phyloP scores from a whole-genome alignment of 805 yeast species.

The Zygotorulaspora sp. region DNA sequence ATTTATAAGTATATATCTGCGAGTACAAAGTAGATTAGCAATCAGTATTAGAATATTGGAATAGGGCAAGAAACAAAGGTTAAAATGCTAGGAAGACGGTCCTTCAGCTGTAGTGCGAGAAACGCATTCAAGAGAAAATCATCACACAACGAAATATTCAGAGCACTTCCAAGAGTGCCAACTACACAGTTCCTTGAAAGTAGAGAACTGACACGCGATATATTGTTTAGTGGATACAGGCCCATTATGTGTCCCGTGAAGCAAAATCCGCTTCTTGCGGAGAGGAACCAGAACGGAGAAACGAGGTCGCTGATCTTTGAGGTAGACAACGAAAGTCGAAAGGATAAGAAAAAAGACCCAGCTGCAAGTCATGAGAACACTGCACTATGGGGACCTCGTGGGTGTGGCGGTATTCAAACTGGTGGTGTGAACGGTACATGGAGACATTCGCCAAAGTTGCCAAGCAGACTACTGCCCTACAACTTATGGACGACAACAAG shows the following conservation, averaged over 20 bases:
- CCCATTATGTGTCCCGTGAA: constrained; percentile 33
- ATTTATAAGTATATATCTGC: too few relatives aligned
- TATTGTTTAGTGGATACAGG: constrained; percentile 33
- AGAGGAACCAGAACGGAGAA: constrained; percentile 12
- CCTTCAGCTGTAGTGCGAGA: constrained; percentile 8
- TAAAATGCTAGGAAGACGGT: constrained; percentile 7
- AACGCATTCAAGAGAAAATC: constrained; percentile 9
- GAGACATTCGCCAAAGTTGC: constrained; percentile 27
- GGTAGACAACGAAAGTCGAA: not conserved
- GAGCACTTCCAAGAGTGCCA: constrained; percentile 32
- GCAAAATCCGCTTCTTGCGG: constrained; percentile 32
- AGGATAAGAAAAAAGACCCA: not conserved
- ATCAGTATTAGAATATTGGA: not conserved
- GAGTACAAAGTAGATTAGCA: too few relatives aligned
- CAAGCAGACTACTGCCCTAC: constrained; percentile 22
- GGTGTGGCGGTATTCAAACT: constrained; percentile 31
- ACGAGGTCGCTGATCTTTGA: constrained; percentile 4
- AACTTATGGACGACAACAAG: constrained; percentile 30
- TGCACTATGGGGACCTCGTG: constrained; percentile 24
- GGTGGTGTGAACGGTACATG: constrained; percentile 34
- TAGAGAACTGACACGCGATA: constrained; percentile 27
- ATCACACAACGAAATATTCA: constrained; percentile 16
- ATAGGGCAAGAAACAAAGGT: not conserved
- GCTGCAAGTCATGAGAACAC: not conserved
- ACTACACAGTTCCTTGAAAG: constrained; percentile 32